Evolutionary conservation across 2,329 filamentous ascomycete species (phyloP).

Genomic region (Claviceps sp.): DNA sequence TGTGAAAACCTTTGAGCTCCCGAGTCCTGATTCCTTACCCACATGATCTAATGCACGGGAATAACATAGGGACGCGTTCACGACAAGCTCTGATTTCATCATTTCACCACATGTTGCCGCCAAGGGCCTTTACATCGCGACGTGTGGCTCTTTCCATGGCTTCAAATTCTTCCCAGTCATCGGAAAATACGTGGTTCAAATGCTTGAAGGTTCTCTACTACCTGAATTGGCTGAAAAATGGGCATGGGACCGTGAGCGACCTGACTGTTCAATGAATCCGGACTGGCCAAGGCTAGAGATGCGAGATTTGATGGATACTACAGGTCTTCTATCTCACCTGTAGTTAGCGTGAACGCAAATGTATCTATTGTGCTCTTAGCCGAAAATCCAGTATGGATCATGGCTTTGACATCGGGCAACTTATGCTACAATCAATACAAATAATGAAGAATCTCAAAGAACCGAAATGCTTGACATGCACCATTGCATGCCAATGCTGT

Average conservation of each 20-base stretch:
- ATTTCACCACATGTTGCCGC: constrained; percentile 42
- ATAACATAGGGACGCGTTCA: constrained; percentile 47
- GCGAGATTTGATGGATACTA: constrained; percentile 30
- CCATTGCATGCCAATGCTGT: too few species aligned
- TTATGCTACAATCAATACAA: too few species aligned
- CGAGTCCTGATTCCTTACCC: too few species aligned
- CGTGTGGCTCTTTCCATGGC: constrained; percentile 53
- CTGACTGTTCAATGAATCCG: constrained; percentile 35
- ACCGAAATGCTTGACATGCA: too few species aligned
- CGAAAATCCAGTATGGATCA: too few species aligned
- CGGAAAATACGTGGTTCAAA: constrained; percentile 47
- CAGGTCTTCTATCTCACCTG: constrained; percentile 12
- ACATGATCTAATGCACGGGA: too few species aligned
- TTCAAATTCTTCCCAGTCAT: constrained; percentile 56
- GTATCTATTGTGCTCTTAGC: not conserved
- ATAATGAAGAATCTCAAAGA: too few species aligned
- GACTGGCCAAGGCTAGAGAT: constrained; percentile 47
- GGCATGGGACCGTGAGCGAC: constrained; percentile 47
- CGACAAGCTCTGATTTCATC: constrained; percentile 46
- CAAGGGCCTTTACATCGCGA: constrained; percentile 45
- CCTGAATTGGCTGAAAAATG: constrained; percentile 32
- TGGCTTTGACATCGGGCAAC: too few species aligned
- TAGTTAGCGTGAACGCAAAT: constrained; percentile 7
- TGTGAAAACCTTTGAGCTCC: constrained; percentile 12
- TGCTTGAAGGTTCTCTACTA: constrained; percentile 33